Percentiles rank a stretch among this genome's conserved stretches.
phyloP scores from a whole-genome alignment of 331 rosid species.

The Spiraea crenata region DNA sequence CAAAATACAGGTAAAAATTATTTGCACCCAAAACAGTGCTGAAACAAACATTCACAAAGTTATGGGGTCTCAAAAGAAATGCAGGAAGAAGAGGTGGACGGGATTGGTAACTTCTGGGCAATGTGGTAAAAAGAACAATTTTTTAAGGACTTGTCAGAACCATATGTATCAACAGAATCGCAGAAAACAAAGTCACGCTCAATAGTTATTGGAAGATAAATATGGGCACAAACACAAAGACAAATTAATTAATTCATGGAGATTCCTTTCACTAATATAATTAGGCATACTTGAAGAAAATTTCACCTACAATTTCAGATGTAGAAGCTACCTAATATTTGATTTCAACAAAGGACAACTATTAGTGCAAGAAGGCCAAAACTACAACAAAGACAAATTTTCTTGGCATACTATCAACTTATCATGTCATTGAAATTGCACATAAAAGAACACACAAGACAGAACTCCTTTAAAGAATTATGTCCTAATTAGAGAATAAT shows the following conservation, averaged over 20 bases:
- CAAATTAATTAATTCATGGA: not conserved
- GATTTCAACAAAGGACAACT: not conserved
- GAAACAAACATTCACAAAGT: not conserved
- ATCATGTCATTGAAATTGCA: not conserved
- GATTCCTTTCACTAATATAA: not conserved
- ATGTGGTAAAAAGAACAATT: not conserved
- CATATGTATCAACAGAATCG: not conserved
- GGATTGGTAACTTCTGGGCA: not conserved
- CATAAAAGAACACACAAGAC: not conserved
- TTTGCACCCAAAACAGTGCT: not conserved
- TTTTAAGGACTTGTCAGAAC: not conserved
- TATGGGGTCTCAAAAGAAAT: not conserved
- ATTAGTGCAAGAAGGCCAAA: not conserved
- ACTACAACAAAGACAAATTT: not conserved
- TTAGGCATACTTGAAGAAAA: not conserved
- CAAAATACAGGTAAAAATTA: not conserved
- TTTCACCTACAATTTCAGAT: not conserved
- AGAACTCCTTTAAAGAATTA: too few species aligned
- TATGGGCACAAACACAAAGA: not conserved
- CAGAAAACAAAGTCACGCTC: conserved; percentile 3
- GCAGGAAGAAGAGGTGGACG: not conserved
- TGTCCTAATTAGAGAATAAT: too few species aligned
- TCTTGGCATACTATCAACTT: conserved; percentile 10
- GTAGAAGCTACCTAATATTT: not conserved
- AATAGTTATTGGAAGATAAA: not conserved